Base-by-base conservation (phyloP, 192 early-diverging fungal species). In the Backusella circina region DNA sequence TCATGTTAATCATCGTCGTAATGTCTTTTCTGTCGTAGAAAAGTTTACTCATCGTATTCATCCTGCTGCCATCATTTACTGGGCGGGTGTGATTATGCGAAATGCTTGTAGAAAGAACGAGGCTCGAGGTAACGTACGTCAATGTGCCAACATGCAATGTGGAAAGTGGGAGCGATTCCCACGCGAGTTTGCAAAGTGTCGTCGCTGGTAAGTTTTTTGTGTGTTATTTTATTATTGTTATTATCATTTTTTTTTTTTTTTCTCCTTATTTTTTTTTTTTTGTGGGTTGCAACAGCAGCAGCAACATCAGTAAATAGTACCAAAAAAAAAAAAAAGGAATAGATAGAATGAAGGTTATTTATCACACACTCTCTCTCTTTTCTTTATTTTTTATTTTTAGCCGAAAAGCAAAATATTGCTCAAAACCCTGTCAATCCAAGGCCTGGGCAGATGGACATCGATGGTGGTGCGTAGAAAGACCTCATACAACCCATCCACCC, bases 331-430 rank as follows among this genome's bases (percentile, higher is more conserved):
- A 61, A 12, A 28, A 61, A 4, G 13, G 26, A 13, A 61, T 28
- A 57, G 5, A 57, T 57, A 26, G 23, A 57, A 57, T 10, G 8
- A 57, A 21, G 26, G 16, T 10, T 57, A 61, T 61, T 28, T 28
- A 23, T 61, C 23, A 28, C 41, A n/a, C n/a, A n/a, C n/a, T n/a
- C n/a, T n/a, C n/a, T n/a, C n/a, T 54, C 51, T 18, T n/a, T 16
- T 50, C 5, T 50, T 54, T 28, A 10, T 61, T 61, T 28, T 61
- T 71, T 73, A 81, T 61, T 28, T 61, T 71, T 73, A 81, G 79
- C 81, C 88, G 94, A 71, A 92, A 93, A 71, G 94, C 93, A 67
- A 94, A 93, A 67, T 97, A 97, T 79, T 97, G 95, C 80, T 90
- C 91, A 73, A 92, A 92, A 74, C 75, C 81, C 30, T 94, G 93